phyloP scores from a whole-genome alignment of 2,329 filamentous ascomycete species.

The Macrophomina phaseolina region DNA sequence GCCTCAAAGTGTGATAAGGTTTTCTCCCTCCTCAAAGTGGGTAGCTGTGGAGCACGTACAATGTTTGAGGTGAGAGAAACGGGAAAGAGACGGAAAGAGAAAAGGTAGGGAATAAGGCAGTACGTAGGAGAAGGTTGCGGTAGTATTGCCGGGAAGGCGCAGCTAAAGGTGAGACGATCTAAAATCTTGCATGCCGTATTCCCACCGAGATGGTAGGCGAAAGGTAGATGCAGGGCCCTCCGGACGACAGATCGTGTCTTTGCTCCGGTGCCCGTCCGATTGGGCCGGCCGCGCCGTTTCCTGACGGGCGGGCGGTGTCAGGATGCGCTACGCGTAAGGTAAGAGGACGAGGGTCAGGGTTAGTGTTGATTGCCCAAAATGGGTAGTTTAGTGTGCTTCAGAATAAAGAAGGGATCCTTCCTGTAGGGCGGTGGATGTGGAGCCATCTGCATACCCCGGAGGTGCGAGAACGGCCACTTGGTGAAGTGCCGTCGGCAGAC shows the following conservation, averaged over 20 bases:
- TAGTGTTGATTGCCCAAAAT: neutral
- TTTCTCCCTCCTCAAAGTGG: neutral
- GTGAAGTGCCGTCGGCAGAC: neutral
- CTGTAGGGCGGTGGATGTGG: neutral
- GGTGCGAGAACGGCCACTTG: neutral
- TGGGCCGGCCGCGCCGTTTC: neutral
- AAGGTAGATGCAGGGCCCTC: neutral
- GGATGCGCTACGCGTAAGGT: neutral
- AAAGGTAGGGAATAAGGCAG: neutral
- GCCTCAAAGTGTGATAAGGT: neutral
- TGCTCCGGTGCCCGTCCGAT: neutral
- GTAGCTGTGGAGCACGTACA: neutral
- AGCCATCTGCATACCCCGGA: neutral
- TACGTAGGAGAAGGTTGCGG: neutral
- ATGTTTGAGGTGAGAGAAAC: neutral
- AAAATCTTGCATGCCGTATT: neutral
- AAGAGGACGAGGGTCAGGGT: neutral
- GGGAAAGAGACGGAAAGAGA: neutral
- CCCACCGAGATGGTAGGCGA: neutral
- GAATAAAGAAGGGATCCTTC: constrained; percentile 11
- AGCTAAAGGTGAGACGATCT: neutral
- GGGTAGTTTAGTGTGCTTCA: neutral
- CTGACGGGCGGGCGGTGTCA: neutral
- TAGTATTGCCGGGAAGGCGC: neutral
- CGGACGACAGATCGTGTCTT: neutral